Evolutionary conservation across 352 stramenopile species (phyloP), one percentile per base, ranked within the genome.

Genomic region (Pythium oligandrum): DNA sequence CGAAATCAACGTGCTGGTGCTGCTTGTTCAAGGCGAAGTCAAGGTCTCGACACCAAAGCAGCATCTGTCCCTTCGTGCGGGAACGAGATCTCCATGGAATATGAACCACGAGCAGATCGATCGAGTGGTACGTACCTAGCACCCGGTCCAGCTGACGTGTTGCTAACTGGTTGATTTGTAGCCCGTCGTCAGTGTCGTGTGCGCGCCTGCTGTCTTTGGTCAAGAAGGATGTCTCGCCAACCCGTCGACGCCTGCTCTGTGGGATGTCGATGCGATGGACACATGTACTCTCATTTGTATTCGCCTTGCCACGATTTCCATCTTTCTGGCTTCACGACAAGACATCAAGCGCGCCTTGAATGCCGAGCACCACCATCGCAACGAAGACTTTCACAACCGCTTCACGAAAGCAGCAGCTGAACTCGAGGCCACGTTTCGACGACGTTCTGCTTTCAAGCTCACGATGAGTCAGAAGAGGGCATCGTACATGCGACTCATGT

Each of bases 141-240:
- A 26, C 17, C 17, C 17, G 17, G 17, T 26, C 17, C 17, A 26
- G 17, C 17, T 26, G 17, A 26, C 17, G 17, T 31, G 11, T 3
- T 35, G 51, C 7, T 38, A 35, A n/a, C 1, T 50, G 44, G 10
- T 53, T 17, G 17, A 4, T 10, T 12, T 51, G 46, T 34, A 76
- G 56, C 65, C 70, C 8, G 62, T 91, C 9, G 62, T 89, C 26
- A 78, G 71, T n/a, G 73, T 87, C 35, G 59, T 88, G 3, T 54
- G 68, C 39, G 72, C 78, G 4, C 81, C 81, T n/a, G 72, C 81
- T 0, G 69, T 88, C n/a, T 83, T 91, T 52, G 78, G 76, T 11
- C 78, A 91, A 37, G 80, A 89, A 64, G 66, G 64, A 8, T 71
- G 65, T 2, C 70, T 86, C 26, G 65, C 54, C 31, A 86, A 66